phyloP scores from a whole-genome alignment of 345 rosid species.

The Luvunga scandens region DNA sequence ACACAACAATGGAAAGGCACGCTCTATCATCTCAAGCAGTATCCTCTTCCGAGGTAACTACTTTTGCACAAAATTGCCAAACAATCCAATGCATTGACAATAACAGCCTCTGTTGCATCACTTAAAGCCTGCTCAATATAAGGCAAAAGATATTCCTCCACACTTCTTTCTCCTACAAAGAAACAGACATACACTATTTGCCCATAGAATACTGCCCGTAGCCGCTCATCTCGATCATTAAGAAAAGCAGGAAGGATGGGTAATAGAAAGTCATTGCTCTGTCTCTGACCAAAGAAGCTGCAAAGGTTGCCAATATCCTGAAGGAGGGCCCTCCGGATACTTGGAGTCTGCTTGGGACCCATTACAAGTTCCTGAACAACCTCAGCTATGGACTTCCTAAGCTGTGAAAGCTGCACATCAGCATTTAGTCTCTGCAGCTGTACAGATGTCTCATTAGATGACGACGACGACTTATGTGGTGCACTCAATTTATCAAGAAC shows the following conservation, averaged over 20 bases:
- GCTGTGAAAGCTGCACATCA: slow-evolving; percentile 67
- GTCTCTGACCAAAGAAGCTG: slow-evolving; percentile 94
- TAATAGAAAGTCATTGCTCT: slow-evolving; percentile 89
- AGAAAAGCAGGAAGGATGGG: slow-evolving; percentile 97
- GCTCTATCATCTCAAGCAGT: slow-evolving; percentile 90
- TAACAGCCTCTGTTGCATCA: slow-evolving; percentile 85
- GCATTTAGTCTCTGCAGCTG: slow-evolving; percentile 55
- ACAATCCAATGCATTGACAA: slow-evolving; percentile 92
- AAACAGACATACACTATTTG: slow-evolving; percentile 86
- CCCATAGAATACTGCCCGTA: slow-evolving; percentile 86
- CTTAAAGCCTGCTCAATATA: slow-evolving; percentile 92
- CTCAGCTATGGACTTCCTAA: slow-evolving; percentile 89
- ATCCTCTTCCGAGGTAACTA: slow-evolving; percentile 76
- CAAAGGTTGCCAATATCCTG: slow-evolving; percentile 85
- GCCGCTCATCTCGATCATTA: slow-evolving; percentile 93
- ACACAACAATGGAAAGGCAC: slow-evolving; percentile 77
- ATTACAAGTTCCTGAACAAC: slow-evolving; percentile 99
- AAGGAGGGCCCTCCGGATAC: slow-evolving; percentile 93
- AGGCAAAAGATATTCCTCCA: slow-evolving; percentile 97
- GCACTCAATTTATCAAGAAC: slow-evolving; percentile 73
- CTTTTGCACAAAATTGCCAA: slow-evolving; percentile 75
- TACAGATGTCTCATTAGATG: slow-evolving; percentile 54
- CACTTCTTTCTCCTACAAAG: slow-evolving; percentile 97
- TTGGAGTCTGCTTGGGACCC: slow-evolving; percentile 97
- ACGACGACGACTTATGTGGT: slow-evolving; percentile 36